Evolutionary conservation across 2,329 filamentous ascomycete species (phyloP).

Genomic region (Coleophoma cylindrospora): DNA sequence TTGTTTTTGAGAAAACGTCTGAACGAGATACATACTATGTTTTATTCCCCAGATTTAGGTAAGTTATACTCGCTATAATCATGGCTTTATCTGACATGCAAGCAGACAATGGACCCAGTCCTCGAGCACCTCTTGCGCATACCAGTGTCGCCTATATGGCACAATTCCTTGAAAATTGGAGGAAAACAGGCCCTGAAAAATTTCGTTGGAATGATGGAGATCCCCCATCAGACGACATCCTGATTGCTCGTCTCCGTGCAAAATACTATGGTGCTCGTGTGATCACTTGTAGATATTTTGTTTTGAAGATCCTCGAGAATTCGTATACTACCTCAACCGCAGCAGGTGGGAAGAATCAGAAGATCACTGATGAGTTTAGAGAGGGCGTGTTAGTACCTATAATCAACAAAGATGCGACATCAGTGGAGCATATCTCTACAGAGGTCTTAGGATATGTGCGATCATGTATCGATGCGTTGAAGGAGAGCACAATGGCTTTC

Average conservation of each 20-base stretch:
- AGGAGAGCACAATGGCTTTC: slow-evolving; percentile 83
- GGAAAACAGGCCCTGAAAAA: slow-evolving; percentile 36
- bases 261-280: slow-evolving; percentile 94
- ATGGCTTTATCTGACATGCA: slow-evolving; percentile 39
- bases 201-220: slow-evolving; percentile 54
- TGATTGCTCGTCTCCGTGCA: slow-evolving; percentile 77
- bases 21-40: slow-evolving; percentile 52
- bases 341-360: slow-evolving; percentile 2
- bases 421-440: slow-evolving; percentile 30
- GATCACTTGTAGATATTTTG: slow-evolving; percentile 80
- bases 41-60: slow-evolving; percentile 24
- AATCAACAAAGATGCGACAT: slow-evolving; percentile 31
- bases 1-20: slow-evolving; percentile 60
- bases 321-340: slow-evolving; percentile 20
- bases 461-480: slow-evolving; percentile 55
- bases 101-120: slow-evolving; percentile 17
- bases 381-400: slow-evolving; percentile 24
- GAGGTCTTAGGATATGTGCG: slow-evolving; percentile 49
- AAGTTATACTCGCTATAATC: slow-evolving; percentile 31
- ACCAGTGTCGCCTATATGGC: background rate
- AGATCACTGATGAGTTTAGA: slow-evolving; percentile 15
- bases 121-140: slow-evolving; percentile 13
- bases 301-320: slow-evolving; percentile 47
- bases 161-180: slow-evolving; percentile 5
- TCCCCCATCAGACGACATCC: slow-evolving; percentile 67